Conservation (phyloP, 441 rosid genomes). For the Populus tomentosa region DNA sequence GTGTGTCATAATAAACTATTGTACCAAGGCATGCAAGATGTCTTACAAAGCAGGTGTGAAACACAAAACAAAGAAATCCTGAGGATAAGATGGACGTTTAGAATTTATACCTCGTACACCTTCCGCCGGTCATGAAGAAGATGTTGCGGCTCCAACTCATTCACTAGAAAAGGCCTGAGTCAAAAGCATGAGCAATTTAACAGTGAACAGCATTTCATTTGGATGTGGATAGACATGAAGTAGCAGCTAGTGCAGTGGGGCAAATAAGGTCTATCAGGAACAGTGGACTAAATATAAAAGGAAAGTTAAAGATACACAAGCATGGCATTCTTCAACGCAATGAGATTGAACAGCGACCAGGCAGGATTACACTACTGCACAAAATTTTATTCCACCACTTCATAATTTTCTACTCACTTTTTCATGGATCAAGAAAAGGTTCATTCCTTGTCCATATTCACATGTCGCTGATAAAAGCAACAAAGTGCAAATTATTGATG, state of each 20-base stretch:
- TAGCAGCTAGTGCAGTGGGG: not conserved
- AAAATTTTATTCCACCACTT: not conserved
- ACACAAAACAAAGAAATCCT: not conserved
- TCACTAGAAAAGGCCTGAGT: constrained; percentile 87
- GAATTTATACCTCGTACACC: constrained; percentile 80
- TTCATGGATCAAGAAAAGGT: not conserved
- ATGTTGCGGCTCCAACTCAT: constrained; percentile 88
- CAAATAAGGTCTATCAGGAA: not conserved
- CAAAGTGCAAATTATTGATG: not conserved
- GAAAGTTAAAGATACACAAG: not conserved
- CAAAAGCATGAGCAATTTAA: constrained; percentile 16
- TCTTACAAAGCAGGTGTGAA: not conserved
- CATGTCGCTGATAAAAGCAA: not conserved
- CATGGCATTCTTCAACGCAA: not conserved
- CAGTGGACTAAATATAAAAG: not conserved
- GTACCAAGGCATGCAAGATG: not conserved
- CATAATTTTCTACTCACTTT: not conserved
- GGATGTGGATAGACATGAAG: not conserved
- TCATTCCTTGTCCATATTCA: not conserved
- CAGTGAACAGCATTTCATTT: not conserved
- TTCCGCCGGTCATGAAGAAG: constrained; percentile 98
- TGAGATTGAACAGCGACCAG: not conserved
- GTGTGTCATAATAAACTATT: not conserved
- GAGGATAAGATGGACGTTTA: constrained; percentile 14
- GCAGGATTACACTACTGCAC: not conserved